Evolutionary conservation across 805 yeast species (phyloP), one percentile per base, ranked within the genome.

Genomic region (Lachancea quebecensis): DNA sequence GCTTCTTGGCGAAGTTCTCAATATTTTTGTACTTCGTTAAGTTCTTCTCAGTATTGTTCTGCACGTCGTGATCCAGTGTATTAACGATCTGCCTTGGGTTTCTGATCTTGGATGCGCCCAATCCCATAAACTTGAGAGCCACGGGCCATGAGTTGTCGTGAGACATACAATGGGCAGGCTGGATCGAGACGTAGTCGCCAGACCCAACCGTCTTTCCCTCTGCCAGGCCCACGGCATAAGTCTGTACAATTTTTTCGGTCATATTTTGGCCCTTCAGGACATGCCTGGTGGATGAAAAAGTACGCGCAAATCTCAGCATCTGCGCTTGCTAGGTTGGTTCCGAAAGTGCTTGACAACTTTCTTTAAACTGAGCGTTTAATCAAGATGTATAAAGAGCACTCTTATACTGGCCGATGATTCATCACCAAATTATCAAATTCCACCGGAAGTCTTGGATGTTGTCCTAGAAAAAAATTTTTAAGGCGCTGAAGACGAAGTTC

Each of bases 61-160:
- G 99, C 46, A 93, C 97, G 62, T 93, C 99, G 66, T 93, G 99
- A 68, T 93, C 99, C 60, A 93, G 74, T 3, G 99, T 91, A 74
- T 89, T 86, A 40, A 93, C 98, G 25, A 93, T 87, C 69, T 93
- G 99, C 49, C 87, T 75, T 61, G 86, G 84, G 61, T 93, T 85
- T 54, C 82, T 78, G 47, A 93, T 86, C 49, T 78, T 72, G 16
- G 78, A 78, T 32, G 97, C 97, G 1, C 99, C 99, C 32, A 93
- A 74, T 5, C 95, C 95, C 81, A 78, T 87, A 70, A 93, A 93
- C 69, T 93, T 93, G 60, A 91, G 74, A 0, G 99, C 99, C 14
- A 93, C 97, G 0, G 99, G 99, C 99, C 99, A 95, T 37, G 97
- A 83, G 68, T 93, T 93, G 67, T 93, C 99, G 66, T 93, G 99